A percentile compares a stretch with the other conserved stretches of the same genome.
Evolutionary conservation across 352 stramenopile species (phyloP).

Genomic region (Globisporangium irregulare): DNA sequence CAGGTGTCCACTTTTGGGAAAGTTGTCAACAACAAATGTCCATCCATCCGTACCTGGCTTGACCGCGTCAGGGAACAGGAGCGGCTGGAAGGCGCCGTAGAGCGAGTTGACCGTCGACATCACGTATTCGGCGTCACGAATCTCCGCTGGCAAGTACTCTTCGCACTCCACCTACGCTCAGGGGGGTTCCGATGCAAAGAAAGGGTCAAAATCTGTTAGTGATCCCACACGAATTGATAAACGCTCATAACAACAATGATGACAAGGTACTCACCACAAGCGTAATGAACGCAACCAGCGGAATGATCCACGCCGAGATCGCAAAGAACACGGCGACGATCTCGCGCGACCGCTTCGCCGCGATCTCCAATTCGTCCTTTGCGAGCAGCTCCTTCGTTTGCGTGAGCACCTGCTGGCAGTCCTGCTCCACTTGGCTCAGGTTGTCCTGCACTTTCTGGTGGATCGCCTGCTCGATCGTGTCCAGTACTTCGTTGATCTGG

Average conservation of each 20-base stretch:
- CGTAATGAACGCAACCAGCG: conserved; percentile 39
- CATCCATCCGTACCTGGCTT: conserved; percentile 23
- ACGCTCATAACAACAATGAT: neutral
- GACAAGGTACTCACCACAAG: conserved; percentile 28
- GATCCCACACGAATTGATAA: neutral
- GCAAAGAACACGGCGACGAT: conserved; percentile 42
- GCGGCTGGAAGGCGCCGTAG: conserved; percentile 33
- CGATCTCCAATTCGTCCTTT: conserved; percentile 39
- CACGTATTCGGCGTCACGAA: conserved; percentile 38
- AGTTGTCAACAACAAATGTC: neutral
- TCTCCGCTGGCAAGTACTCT: conserved; percentile 25
- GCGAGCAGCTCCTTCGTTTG: conserved; percentile 31
- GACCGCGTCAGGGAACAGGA: conserved; percentile 27
- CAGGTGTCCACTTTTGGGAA: neutral
- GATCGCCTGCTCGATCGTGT: conserved; percentile 48
- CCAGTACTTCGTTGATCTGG: conserved; percentile 41
- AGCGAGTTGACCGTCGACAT: conserved; percentile 33
- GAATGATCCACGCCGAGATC: conserved; percentile 41
- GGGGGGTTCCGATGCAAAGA: neutral
- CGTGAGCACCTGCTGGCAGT: conserved; percentile 31
- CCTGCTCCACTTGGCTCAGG: conserved; percentile 48
- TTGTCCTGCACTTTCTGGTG: conserved; percentile 72
- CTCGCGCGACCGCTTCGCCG: conserved; percentile 39
- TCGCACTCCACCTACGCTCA: conserved; percentile 36
- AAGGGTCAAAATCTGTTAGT: neutral